Evolutionary conservation across 2,329 filamentous ascomycete genomes (phyloP), one percentile per base, ranked within the genome.

Genomic region (Penicillium crustosum): DNA sequence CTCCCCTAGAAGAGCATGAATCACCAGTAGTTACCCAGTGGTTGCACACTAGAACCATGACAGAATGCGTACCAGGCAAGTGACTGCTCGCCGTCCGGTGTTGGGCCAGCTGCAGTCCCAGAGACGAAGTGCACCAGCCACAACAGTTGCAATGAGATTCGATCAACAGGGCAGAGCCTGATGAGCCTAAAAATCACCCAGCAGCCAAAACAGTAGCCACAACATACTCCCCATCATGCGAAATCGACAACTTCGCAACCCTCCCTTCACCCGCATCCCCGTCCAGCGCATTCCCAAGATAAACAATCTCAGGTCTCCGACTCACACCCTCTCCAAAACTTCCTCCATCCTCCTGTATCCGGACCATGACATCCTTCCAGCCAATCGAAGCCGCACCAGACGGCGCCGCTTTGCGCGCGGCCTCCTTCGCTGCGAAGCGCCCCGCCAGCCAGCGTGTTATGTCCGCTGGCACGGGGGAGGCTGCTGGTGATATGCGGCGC

Each of bases 141-240:
- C n/a, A 41, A 17, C 2, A 31, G 43, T 31, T 7, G 43, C 21
- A n/a, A 53, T 27, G 35, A 36, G 48, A 29, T 43, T 17, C 25
- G 33, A 23, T 10, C 36, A 29, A 17, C 17, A 23, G 51, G 10
- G 8, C 15, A 33, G 15, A 27, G 25, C 15, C 21, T 2, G 7
- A 48, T 29, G 12, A 17, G 7, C 9, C 35, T 29, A 25, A 41
- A 2, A 17, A 23, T 42, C 67, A 74, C 0, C 65, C 69, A 43
- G 70, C 68, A 36, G 74, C 75, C 55, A 79, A 61, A 53, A 78
- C 76, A 10, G 74, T 78, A 36, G 78, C 79, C 66, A 79, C 68
- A 29, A 91, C 91, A 75, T 92, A 96, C 8, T 91, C 88, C 2
- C 85, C 87, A 73, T 97, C 93, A 72, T 97, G 93, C 68, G 89